phyloP scores from a whole-genome alignment of 495 filamentous ascomycete species.

The Staphylotrichum longicolle region DNA sequence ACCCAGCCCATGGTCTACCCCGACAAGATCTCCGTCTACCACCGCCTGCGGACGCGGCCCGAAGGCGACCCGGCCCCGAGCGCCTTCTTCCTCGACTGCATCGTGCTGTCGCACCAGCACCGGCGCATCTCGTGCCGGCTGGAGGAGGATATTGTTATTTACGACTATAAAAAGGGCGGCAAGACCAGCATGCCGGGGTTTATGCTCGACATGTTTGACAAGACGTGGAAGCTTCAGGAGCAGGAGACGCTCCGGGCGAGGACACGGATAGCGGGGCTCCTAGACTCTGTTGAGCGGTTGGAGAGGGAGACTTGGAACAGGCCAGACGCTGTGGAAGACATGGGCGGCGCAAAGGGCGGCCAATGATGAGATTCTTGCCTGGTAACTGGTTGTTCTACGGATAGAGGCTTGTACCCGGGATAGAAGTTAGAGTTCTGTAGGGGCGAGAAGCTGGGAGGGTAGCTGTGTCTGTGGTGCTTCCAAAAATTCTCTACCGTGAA shows the following conservation, averaged over 20 bases:
- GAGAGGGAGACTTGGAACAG: constrained; percentile 77
- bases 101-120: constrained; percentile 76
- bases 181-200: constrained; percentile 64
- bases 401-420: constrained; percentile 1
- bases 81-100: constrained; percentile 51
- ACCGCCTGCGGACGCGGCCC: constrained; percentile 63
- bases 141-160: constrained; percentile 78
- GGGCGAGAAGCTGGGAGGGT: too few species aligned
- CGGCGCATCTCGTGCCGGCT: constrained; percentile 75
- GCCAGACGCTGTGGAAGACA: constrained; percentile 66
- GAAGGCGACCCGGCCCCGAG: constrained; percentile 28
- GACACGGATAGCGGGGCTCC: constrained; percentile 52
- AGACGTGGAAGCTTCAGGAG: constrained; percentile 67
- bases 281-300: constrained; percentile 55
- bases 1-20: constrained; percentile 82
- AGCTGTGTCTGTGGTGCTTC: too few species aligned
- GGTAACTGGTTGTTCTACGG: not conserved
- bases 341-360: constrained; percentile 51
- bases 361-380: constrained; percentile 7
- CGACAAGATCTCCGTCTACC: constrained; percentile 83
- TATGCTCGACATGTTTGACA: constrained; percentile 61
- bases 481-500: too few species aligned
- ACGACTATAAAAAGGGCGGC: constrained; percentile 67
- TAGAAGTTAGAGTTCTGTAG: too few species aligned
- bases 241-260: constrained; percentile 49